Base-by-base conservation (phyloP, 2,329 filamentous ascomycete species). In the Fusarium scirpi region DNA sequence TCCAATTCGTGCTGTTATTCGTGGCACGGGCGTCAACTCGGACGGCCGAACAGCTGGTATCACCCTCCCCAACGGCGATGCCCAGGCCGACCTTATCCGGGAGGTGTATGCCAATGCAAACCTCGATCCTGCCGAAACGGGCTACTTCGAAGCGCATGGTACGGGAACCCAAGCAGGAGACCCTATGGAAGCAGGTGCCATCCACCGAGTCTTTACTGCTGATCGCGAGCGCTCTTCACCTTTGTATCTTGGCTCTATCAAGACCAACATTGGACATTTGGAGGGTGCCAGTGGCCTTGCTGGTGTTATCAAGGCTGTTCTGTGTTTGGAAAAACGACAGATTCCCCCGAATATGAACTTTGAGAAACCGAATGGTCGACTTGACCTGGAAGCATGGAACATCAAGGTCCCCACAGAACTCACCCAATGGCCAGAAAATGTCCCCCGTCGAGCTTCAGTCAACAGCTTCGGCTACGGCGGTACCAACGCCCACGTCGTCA, bases 131-230 rank as follows among this genome's bases (percentile, higher is more conserved):
- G 41, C 44, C 18, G 22, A 54, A 20, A 55, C 41, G 8, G 27
- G 30, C n/a, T 43, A 62, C 45, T 20, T 62, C 5, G 58, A 62
- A 30, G 44, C 58, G 8, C 58, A 62, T 15, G 52, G 58, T 8
- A 62, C 58, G 13, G 58, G 58, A 1, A 62, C 58, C 0, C 38
- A n/a, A 15, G 44, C 45, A 7, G 58, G 58, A 13, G 58, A 62
- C 22, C 32, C 51, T 1, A 57, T 62, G 25, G 58, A 62, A 13
- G 53, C 44, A 9, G 34, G 25, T 7, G 58, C 43, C 2, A 62
- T 52, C 15, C 34, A 52, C 5, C 24, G 20, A 10, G 40, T 43
- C n/a, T 43, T 54, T 25, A 43, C 51, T 24, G 51, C 51, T n/a
- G n/a, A 20, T 30, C 40, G 51, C 6, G 25, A 54, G 15, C 38